Evolutionary conservation across 768 basidiomycete species (phyloP), one percentile per base, ranked within the genome.

Genomic region (Lentinula sp.): DNA sequence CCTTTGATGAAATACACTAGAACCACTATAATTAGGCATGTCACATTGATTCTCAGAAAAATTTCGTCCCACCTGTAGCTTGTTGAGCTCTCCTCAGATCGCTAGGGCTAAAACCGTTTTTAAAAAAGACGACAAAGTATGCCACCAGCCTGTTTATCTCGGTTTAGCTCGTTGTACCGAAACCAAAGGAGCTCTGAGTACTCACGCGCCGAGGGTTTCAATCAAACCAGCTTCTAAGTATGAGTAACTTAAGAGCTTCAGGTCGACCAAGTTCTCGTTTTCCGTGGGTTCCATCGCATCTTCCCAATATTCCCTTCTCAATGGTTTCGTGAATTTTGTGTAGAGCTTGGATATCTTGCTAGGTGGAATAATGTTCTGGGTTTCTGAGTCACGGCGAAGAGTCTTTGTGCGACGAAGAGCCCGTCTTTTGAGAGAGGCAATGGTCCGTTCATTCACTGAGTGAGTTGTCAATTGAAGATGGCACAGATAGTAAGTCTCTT

Each of bases 51-150:
- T 61, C 57, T 32, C 15, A n/a, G 53, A 28, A 5, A 1, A 34
- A 16, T 10, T 5, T 16, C 0, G 34, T 37, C 16, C 16, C 51
- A 52, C 53, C 28, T 43, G 37, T 39, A 32, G 23, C 28, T 31
- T 56, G 39, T 65, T 88, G 87, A 1, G 86, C 82, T 13, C 62
- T 67, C 18, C 72, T 70, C 58, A 88, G 73, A 67, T 88, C 87
- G 18, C 62, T 69, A 4, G 87, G 87, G 2, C 83, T 76, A 67
- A 88, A 86, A 0, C 87, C 87, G 18, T 76, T 74, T 69, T 83
- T 82, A 71, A 74, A 79, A 68, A 87, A 88, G 11, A 87, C 84
- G 15, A 87, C 78, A 63, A 88, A 87, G 67, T 87, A 88, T 5
- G 81, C 79, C 11, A 84, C 71, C n/a, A 87, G 66, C 8, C 85